Conservation (phyloP, 768 basidiomycete species). For the Pholiota microspora region DNA sequence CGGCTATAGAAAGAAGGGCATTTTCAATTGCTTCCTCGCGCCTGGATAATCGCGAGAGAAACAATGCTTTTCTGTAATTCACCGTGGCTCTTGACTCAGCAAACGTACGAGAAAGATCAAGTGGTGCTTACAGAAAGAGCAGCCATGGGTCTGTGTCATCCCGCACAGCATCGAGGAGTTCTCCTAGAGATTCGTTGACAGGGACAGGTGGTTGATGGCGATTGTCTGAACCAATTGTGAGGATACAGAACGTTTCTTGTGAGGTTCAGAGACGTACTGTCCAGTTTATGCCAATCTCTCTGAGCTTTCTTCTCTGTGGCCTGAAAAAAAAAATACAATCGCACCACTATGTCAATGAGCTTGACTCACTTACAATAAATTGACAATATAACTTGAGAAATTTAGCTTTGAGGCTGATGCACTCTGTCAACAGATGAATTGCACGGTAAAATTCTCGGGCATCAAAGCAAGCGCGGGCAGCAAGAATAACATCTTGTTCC, state of each 20-base stretch:
- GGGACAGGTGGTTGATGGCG: constrained; percentile 69
- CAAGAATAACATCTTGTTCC: constrained; percentile 71
- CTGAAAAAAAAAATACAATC: constrained; percentile 35
- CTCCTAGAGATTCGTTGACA: constrained; percentile 54
- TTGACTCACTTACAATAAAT: constrained; percentile 68
- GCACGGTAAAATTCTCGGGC: constrained; percentile 78
- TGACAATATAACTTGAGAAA: constrained; percentile 81
- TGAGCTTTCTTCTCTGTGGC: constrained; percentile 81
- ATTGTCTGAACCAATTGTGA: constrained; percentile 43
- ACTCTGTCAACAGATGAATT: constrained; percentile 58
- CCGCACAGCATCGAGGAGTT: constrained; percentile 59
- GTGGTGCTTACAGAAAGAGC: constrained; percentile 67
- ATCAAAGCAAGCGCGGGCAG: constrained; percentile 74
- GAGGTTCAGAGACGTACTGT: constrained; percentile 47
- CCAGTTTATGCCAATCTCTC: constrained; percentile 81
- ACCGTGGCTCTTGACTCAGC: constrained; percentile 6
- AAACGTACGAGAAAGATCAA: constrained; percentile 3
- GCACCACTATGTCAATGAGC: not conserved
- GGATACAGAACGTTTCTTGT: not conserved
- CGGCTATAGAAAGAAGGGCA: constrained; percentile 69
- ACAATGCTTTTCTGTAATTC: constrained; percentile 68
- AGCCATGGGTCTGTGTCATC: constrained; percentile 75
- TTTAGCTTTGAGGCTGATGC: constrained; percentile 66
- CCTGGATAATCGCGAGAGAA: constrained; percentile 75
- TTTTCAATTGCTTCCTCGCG: constrained; percentile 86